Evolutionary conservation across 768 basidiomycete genomes (phyloP), one percentile per base, ranked within the genome.

Genomic region (Chiua virens): DNA sequence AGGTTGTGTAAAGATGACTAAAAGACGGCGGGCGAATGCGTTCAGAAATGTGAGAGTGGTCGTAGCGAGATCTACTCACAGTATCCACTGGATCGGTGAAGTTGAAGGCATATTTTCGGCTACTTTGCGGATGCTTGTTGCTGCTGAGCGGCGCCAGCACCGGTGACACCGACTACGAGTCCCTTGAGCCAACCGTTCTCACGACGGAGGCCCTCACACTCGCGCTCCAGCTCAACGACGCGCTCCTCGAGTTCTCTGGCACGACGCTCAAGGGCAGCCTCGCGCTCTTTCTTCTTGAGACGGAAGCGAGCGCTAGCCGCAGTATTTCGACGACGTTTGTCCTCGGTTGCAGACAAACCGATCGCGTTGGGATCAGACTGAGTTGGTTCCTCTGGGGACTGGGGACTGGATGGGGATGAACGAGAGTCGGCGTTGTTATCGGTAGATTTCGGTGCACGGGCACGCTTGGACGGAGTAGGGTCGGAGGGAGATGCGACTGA

Each of bases 131-230:
- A 27, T 20, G 37, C 35, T 42, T 65, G 65, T 40, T 60, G 65
- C 43, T 66, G 65, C 25, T 68, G 66, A 48, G 66, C 53, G 42
- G 75, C 72, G 38, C 75, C 83, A 32, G 80, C 88, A 20, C 89
- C 88, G 1, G 91, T 92, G 13, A 92, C 88, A 25, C 89, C 89
- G 4, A 94, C 90, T 7, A 96, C 90, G 14, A 96, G 71, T 0
- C 92, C 89, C 71, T 93, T 90, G 57, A 96, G 68, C 92, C 92
- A 96, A 2, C 89, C 88, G 61, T 97, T 97, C 74, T 97, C 93
- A 51, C 89, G 78, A 42, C 91, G 77, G 44, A 95, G 75, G 0
- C 81, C 84, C 69, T 96, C 93, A 69, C 94, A 94, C 70, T 96
- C 92, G 67, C 88, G 81, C 73, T 97, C 94, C 14, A 97, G 78